Conservation (phyloP, 495 filamentous ascomycete species). For the Articulospora tetracladia region DNA sequence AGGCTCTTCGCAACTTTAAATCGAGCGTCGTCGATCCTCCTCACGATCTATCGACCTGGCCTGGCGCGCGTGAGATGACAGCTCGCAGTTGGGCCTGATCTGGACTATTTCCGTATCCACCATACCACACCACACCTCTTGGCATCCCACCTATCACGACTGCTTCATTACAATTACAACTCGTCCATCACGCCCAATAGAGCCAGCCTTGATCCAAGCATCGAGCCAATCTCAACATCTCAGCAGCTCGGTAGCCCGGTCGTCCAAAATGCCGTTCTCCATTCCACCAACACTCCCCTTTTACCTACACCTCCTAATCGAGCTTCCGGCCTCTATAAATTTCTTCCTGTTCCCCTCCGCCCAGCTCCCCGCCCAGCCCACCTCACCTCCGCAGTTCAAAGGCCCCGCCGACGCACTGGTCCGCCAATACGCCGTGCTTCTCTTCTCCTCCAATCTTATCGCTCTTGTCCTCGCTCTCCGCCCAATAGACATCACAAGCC, state of each 20-base stretch:
- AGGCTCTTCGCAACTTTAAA: too few species aligned
- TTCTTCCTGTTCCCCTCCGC: slow-evolving; percentile 30
- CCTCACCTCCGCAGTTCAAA: slow-evolving; percentile 19
- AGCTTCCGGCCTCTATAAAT: slow-evolving; percentile 30
- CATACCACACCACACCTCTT: too few species aligned
- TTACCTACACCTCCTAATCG: slow-evolving; percentile 30
- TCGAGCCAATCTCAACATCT: not conserved
- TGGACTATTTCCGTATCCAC: too few species aligned
- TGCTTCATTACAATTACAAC: too few species aligned
- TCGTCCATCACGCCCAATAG: too few species aligned
- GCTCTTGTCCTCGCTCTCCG: slow-evolving; percentile 26
- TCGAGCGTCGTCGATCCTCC: too few species aligned
- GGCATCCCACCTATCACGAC: not conserved
- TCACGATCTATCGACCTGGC: not conserved
- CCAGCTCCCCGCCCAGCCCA: slow-evolving; percentile 22
- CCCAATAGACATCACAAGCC: slow-evolving; percentile 17
- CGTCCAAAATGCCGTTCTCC: not conserved
- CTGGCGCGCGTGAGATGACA: too few species aligned
- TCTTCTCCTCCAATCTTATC: slow-evolving; percentile 28
- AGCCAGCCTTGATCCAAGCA: too few species aligned
- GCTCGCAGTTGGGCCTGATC: too few species aligned
- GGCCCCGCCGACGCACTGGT: slow-evolving; percentile 29
- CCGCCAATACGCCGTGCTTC: slow-evolving; percentile 33
- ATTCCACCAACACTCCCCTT: slow-evolving; percentile 22
- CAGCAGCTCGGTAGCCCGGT: not conserved